These are phyloP conservation scores for Penicillium steckii DNA, from an alignment of 495 filamentous ascomycete genomes.

Conservation along the genomic window DNA sequence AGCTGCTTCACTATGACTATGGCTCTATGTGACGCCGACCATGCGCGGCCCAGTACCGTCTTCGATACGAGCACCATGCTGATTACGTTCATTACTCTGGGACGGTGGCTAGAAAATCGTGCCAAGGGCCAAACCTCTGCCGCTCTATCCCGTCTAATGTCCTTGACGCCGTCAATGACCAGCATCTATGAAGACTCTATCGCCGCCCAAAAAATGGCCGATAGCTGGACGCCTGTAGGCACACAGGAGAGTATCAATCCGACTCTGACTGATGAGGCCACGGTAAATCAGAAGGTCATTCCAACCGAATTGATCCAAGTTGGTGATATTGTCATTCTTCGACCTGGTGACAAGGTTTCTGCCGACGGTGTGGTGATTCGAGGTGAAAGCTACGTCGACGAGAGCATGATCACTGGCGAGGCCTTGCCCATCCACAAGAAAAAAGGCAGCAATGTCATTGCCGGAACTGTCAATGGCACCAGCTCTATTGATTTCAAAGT, in stretches of 20 bases:
- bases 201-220: constrained; percentile 84
- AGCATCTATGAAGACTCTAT: constrained; percentile 98
- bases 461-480: constrained; percentile 95
- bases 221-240: constrained; percentile 58
- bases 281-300: constrained; percentile 73
- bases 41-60: constrained; percentile 77
- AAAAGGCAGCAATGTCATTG: constrained; percentile 76
- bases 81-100: constrained; percentile 92
- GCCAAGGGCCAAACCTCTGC: constrained; percentile 97
- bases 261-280: constrained; percentile 48
- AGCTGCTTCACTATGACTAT: constrained; percentile 86
- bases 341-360: constrained; percentile 94
- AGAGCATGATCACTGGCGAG: constrained; percentile 99
- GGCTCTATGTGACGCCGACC: constrained; percentile 65
- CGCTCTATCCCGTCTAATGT: constrained; percentile 94
- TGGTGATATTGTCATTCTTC: constrained; percentile 88
- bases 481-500: constrained; percentile 92
- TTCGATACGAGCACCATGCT: constrained; percentile 99
- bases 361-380: constrained; percentile 85
- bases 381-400: constrained; percentile 91
- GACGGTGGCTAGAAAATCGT: constrained; percentile 88
- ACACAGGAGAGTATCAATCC: constrained; percentile 41
- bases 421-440: constrained; percentile 88
- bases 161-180: constrained; percentile 90
- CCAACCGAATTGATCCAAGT: constrained; percentile 95